A percentile compares a stretch with the other conserved stretches of the same genome.
These are phyloP conservation scores for Pseudodiploospora longispora DNA, from an alignment of 2,329 filamentous ascomycete genomes.

Conservation along the genomic window DNA sequence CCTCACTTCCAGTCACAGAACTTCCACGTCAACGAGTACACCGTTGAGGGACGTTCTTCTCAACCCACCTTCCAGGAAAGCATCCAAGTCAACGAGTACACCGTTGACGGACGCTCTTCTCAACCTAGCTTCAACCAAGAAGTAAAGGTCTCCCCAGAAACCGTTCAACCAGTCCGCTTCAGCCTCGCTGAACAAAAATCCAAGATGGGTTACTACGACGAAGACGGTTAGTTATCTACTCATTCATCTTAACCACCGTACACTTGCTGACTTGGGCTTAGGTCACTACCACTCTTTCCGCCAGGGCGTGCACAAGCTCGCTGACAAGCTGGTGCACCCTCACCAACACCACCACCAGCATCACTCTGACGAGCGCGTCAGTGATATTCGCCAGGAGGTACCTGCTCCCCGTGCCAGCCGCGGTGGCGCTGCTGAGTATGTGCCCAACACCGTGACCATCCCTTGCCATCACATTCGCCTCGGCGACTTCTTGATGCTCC, in stretches of 20 bases:
- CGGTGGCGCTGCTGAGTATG: slow-evolving; percentile 24
- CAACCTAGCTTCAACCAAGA: slow-evolving; percentile 45
- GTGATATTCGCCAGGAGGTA: slow-evolving; percentile 29
- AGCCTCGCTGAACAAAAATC: slow-evolving; percentile 35
- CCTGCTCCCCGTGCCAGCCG: slow-evolving; percentile 11
- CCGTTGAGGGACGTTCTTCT: slow-evolving; percentile 29
- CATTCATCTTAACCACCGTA: neutral
- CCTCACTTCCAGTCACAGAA: slow-evolving; percentile 10
- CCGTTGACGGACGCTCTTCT: slow-evolving; percentile 29
- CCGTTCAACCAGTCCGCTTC: slow-evolving; percentile 47
- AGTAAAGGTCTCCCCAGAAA: slow-evolving; percentile 56
- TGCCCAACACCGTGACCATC: slow-evolving; percentile 87
- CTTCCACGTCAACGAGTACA: slow-evolving; percentile 25
- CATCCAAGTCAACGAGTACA: slow-evolving; percentile 25
- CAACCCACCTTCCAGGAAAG: slow-evolving; percentile 17
- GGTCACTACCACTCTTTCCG: slow-evolving; percentile 54
- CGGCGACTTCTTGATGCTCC: slow-evolving; percentile 96
- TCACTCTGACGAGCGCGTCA: slow-evolving; percentile 37
- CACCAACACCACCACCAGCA: slow-evolving; percentile 40
- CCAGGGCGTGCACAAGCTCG: slow-evolving; percentile 47
- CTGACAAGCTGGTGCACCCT: slow-evolving; percentile 44
- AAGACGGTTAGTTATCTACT: slow-evolving; percentile 41
- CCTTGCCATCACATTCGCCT: slow-evolving; percentile 99
- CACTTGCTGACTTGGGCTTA: slow-evolving; percentile 21
- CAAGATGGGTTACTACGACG: slow-evolving; percentile 61